phyloP scores from a whole-genome alignment of 345 rosid genomes.

The Sisymbrium irio region DNA sequence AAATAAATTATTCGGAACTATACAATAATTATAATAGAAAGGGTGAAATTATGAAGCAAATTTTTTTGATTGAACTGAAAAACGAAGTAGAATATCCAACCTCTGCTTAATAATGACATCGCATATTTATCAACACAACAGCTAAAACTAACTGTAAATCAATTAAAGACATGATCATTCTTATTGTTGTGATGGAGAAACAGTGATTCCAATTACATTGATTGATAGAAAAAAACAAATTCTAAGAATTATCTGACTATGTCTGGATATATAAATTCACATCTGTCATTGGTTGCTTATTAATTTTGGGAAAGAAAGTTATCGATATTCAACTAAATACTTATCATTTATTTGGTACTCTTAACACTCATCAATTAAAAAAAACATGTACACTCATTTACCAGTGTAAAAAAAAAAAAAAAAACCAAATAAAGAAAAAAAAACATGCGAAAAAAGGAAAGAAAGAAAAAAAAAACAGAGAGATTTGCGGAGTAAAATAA shows the following conservation, averaged over 20 bases:
- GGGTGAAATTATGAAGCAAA: background rate
- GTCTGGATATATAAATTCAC: background rate
- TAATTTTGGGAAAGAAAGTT: background rate
- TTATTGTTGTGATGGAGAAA: background rate
- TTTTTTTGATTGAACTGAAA: background rate
- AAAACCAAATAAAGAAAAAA: background rate
- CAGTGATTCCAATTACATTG: background rate
- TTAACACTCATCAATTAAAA: conserved; percentile 6
- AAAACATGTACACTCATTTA: background rate
- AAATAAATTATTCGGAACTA: background rate
- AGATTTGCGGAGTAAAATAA: conserved; percentile 27
- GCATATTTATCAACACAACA: background rate
- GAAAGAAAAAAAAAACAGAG: background rate
- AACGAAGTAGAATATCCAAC: background rate
- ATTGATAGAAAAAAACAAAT: background rate
- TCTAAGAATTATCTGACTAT: background rate
- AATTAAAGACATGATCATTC: background rate
- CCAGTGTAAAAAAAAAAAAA: background rate
- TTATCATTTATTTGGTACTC: background rate
- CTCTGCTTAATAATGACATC: background rate
- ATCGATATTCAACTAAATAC: background rate
- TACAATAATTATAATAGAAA: background rate
- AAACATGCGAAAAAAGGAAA: conserved; percentile 3
- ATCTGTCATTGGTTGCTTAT: conserved; percentile 12
- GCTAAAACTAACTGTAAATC: background rate